Conservation (phyloP, 306 rosid species). For the Mucuna pruriens region DNA sequence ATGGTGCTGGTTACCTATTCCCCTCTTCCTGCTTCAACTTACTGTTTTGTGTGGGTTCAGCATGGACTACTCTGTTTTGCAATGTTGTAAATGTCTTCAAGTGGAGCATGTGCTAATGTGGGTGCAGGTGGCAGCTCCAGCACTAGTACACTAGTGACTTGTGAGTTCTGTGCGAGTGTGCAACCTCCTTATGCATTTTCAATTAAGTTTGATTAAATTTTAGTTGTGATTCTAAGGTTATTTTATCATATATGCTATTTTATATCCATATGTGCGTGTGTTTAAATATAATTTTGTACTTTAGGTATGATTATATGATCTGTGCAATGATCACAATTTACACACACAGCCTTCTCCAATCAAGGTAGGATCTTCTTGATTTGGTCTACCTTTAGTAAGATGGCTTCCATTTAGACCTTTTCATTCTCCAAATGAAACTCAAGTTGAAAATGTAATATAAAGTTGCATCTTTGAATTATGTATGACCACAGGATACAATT, state of each 20-base stretch:
- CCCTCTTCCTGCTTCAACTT: background rate
- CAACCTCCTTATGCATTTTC: background rate
- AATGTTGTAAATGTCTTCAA: background rate
- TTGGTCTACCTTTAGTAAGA: conserved; percentile 17
- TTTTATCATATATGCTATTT: background rate
- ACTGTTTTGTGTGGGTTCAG: background rate
- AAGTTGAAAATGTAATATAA: conserved; percentile 20
- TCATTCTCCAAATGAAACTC: conserved; percentile 2
- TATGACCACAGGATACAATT: background rate
- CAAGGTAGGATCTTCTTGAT: background rate
- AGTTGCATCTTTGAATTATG: background rate
- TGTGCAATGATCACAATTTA: background rate
- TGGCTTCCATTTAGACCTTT: conserved; percentile 2
- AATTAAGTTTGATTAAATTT: background rate
- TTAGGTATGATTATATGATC: background rate
- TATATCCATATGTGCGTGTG: background rate
- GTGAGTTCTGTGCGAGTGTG: background rate
- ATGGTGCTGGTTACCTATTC: no score
- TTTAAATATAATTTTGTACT: background rate
- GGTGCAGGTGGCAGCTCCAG: background rate
- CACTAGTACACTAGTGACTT: background rate
- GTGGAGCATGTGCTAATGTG: background rate
- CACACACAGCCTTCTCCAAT: background rate
- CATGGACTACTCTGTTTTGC: conserved; percentile 3
- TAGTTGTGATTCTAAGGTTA: background rate